Evolutionary conservation across 805 yeast species (phyloP), one percentile per base, ranked within the genome.

Genomic region (Saccharomyces eubayanus): DNA sequence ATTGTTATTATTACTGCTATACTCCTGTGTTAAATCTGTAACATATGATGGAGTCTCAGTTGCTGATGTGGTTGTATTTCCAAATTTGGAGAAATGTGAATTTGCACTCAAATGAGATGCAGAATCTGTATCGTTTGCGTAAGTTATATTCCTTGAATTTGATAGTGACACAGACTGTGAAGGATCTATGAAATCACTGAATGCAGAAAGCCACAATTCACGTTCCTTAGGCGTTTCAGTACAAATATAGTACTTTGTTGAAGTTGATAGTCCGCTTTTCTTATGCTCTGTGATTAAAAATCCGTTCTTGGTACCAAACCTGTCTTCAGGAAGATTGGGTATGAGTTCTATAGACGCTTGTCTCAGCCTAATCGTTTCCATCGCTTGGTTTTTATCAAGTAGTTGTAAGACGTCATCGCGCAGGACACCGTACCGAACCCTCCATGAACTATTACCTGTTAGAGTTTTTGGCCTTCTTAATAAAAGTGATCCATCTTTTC

Each of bases 161-260:
- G 49, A 47, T 31, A 40, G 47, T 36, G 48, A 31, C 5, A 46
- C 56, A 49, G 50, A 56, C 36, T 41, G 56, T 31, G 28, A 46
- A 43, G 11, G 57, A n/a, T 65, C 68, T 2, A 65, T 62, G 41
- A 66, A 61, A 46, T 70, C 72, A 31, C 76, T 67, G 14, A 78
- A 59, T 0, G 73, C 73, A 16, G 78, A 75, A 8, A 87, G 79
- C 94, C 95, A 87, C 9, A 72, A 72, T 61, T 85, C 91, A 53
- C 92, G 77, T 63, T 89, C 96, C 28, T 75, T 77, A 47, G 85
- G 85, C 8, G 85, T 82, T 65, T 90, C 96, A 1, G 94, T 85
- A 68, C 95, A 88, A 51, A 89, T 78, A 50, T 80, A 77, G 62
- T 85, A 88, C 58, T 77, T 82, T 1, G 80, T 78, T 29, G 62